These are phyloP conservation scores for Rhododendron molle DNA, from an alignment of 148 eudicot genomes.

Conservation along the genomic window DNA sequence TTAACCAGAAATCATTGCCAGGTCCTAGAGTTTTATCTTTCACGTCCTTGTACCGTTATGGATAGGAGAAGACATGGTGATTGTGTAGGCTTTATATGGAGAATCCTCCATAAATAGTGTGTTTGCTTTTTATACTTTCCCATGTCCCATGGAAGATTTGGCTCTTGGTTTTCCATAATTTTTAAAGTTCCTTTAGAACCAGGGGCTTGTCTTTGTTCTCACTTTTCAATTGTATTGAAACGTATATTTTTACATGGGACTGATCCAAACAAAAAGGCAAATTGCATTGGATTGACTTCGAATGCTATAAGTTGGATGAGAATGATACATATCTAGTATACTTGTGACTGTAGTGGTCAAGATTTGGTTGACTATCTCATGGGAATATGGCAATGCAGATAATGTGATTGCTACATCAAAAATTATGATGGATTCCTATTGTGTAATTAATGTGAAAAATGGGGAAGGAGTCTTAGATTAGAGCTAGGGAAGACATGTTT, in stretches of 20 bases:
- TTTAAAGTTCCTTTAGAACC: conserved; percentile 63
- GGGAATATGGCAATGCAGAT: neutral
- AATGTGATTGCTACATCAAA: neutral
- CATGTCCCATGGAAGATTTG: conserved; percentile 60
- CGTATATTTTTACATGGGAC: conserved; percentile 60
- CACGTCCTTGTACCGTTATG: conserved; percentile 35
- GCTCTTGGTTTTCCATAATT: conserved; percentile 49
- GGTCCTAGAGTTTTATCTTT: conserved; percentile 58
- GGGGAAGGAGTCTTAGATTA: too few relatives aligned
- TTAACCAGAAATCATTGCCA: conserved; percentile 30
- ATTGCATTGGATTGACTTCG: neutral
- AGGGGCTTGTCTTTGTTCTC: conserved; percentile 32
- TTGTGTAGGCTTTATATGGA: conserved; percentile 77
- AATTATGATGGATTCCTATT: too few relatives aligned
- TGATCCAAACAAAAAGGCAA: conserved; percentile 33
- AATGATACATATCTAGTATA: neutral
- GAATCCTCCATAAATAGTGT: conserved; percentile 83
- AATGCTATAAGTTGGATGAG: neutral
- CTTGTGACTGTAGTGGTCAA: neutral
- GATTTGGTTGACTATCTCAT: neutral
- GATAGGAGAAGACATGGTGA: conserved; percentile 61
- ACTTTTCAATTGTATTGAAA: conserved; percentile 26
- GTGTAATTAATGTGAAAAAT: too few relatives aligned
- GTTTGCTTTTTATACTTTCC: conserved; percentile 67
- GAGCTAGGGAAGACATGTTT: neutral